Conservation (phyloP, 768 basidiomycete genomes). For the Rickenella mellea region DNA sequence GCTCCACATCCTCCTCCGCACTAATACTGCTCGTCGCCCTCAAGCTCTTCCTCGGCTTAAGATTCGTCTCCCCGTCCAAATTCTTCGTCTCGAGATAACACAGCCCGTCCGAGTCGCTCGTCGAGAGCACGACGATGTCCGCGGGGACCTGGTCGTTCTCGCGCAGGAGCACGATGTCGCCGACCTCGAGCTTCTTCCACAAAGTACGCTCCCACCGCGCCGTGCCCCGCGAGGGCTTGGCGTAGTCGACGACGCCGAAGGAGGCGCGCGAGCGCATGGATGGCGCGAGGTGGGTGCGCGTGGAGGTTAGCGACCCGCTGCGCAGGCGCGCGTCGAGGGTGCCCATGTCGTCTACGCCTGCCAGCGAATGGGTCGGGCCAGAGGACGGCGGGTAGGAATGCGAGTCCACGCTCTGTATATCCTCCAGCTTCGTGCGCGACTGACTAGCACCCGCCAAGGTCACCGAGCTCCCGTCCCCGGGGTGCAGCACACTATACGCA, state of each 20-base stretch:
- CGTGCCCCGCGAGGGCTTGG: constrained; percentile 53
- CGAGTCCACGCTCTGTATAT: constrained; percentile 58
- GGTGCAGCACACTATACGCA: constrained; percentile 29
- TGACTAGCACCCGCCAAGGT: constrained; percentile 9
- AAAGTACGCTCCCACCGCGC: constrained; percentile 90
- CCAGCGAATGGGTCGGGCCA: not conserved
- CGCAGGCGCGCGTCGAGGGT: not conserved
- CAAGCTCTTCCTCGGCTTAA: constrained; percentile 77
- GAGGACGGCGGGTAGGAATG: constrained; percentile 53
- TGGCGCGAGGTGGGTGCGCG: not conserved
- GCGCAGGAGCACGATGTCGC: constrained; percentile 83
- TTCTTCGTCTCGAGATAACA: constrained; percentile 99
- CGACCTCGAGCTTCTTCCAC: constrained; percentile 98
- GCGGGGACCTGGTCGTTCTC: constrained; percentile 97
- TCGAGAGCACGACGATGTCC: constrained; percentile 87
- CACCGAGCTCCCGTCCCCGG: constrained; percentile 12
- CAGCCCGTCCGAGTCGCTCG: constrained; percentile 83
- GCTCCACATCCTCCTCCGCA: constrained; percentile 87
- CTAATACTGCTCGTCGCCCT: constrained; percentile 65
- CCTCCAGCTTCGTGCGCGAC: constrained; percentile 46
- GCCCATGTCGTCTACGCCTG: not conserved
- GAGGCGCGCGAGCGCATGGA: constrained; percentile 33
- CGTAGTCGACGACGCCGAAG: constrained; percentile 77
- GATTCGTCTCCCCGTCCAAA: constrained; percentile 93
- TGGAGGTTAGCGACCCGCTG: constrained; percentile 4